Base-by-base conservation (phyloP, 257 asterid genomes). In the Capsicum baccatum region DNA sequence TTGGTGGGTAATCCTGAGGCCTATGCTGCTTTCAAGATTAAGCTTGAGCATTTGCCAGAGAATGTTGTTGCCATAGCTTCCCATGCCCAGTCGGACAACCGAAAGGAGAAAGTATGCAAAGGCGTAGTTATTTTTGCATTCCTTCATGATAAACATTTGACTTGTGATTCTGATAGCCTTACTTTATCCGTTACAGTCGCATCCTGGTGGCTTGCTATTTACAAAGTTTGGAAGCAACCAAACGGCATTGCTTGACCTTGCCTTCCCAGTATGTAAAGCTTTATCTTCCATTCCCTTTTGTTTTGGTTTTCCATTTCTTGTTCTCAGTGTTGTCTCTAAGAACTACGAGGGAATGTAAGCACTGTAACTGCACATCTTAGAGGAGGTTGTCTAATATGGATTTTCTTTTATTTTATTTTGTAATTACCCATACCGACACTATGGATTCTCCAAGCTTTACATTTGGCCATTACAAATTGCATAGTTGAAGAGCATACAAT, bases 151-250 rank as follows among this genome's bases (percentile, higher is more conserved):
- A 62, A 17, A 48, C 59, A 59, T 6, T 21, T 47, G 21, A 26
- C 55, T 78, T 78, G 82, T 33, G 82, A 54, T 54, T 14, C 64
- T 78, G 64, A 78, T 78, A 9, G 48, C 64, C 82, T 26, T 83
- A 56, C 47, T 57, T 66, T 88, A 48, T 80, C 71, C 73, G 76
- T 63, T 85, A 69, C 92, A 95, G 99, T 88, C 96, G 83, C 97
- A 93, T 87, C 92, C 97, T 80, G 95, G 97, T 52, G 98, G 97
- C 79, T 87, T 93, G 88, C 89, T 95, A 76, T 93, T 96, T 87
- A 92, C 97, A 33, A 93, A 94, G 87, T 93, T 94, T 84, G 98
- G 97, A 83, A 88, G 98, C 93, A 93, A 90, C 91, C 99, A 95
- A 88, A 92, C 97, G 42, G 97, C 99, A 50, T 82, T 95, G 86